phyloP scores from a whole-genome alignment of 1,284 basidiomycete species.

The Mycosarcoma mackinlayi region DNA sequence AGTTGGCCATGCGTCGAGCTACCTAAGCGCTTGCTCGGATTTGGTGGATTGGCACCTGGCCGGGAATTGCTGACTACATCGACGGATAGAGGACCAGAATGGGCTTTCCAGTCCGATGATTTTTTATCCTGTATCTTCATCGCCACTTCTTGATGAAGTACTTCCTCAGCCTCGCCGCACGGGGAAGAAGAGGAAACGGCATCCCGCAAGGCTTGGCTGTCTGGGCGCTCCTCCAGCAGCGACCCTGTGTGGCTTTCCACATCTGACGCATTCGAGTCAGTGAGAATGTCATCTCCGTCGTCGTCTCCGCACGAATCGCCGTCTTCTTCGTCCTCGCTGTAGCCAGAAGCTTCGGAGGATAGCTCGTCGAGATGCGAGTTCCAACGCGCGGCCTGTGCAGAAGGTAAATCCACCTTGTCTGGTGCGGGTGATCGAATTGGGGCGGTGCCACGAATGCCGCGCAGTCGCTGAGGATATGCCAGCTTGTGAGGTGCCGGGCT shows the following conservation, averaged over 20 bases:
- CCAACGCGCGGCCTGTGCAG: constrained; percentile 5
- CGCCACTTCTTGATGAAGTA: not conserved
- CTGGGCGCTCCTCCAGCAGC: constrained; percentile 10
- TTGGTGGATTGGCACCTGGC: not conserved
- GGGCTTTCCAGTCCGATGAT: not conserved
- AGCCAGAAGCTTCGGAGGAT: constrained; percentile 34
- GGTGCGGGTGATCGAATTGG: constrained; percentile 48
- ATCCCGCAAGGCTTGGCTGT: not conserved
- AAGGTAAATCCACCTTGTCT: not conserved
- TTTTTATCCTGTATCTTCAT: not conserved
- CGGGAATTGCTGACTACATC: not conserved
- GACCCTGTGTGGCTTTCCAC: constrained; percentile 17
- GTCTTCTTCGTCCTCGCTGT: constrained; percentile 52
- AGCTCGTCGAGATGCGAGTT: constrained; percentile 5
- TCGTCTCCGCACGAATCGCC: constrained; percentile 17
- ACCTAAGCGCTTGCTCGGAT: constrained; percentile 4
- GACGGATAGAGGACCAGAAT: not conserved
- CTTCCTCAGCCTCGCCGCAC: constrained; percentile 1
- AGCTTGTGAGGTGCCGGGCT: constrained; percentile 46
- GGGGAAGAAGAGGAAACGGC: not conserved
- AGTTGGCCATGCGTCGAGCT: not conserved
- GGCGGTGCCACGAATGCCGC: constrained; percentile 33
- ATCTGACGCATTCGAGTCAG: constrained; percentile 8
- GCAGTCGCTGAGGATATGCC: constrained; percentile 33
- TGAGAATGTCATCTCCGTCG: constrained; percentile 19